These are phyloP conservation scores for Sonneratia alba DNA, from an alignment of 345 rosid genomes.

Conservation along the genomic window DNA sequence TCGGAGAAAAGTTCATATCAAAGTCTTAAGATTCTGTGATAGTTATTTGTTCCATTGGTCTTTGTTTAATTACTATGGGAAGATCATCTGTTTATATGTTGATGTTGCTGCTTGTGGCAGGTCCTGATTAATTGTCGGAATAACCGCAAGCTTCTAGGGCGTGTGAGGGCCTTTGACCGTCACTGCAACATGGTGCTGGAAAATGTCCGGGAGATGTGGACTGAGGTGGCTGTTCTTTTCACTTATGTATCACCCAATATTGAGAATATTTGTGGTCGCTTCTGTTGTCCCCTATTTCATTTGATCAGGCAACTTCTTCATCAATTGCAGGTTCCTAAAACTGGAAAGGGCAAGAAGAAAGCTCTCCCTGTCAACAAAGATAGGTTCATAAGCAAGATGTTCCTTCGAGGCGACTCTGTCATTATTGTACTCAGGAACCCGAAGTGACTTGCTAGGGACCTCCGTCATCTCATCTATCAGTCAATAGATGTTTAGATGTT, in stretches of 20 bases:
- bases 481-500: background rate
- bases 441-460: constrained; percentile 28
- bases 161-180: constrained; percentile 92
- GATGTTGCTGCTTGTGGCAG: constrained; percentile 17
- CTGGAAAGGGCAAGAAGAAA: constrained; percentile 98
- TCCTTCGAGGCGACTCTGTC: constrained; percentile 95
- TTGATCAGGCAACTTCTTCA: background rate
- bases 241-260: background rate
- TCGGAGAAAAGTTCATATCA: background rate
- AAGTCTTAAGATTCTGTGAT: background rate
- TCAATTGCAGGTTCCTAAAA: constrained; percentile 62
- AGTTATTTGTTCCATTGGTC: background rate
- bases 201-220: constrained; percentile 64
- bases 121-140: constrained; percentile 88
- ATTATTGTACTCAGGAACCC: constrained; percentile 96
- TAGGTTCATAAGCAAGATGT: constrained; percentile 95
- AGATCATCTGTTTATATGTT: background rate
- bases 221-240: constrained; percentile 52
- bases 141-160: constrained; percentile 81
- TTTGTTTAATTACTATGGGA: background rate
- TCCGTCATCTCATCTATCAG: background rate
- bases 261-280: background rate
- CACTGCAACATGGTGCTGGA: constrained; percentile 99
- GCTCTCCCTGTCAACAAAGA: constrained; percentile 90
- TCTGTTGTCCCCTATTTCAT: background rate